Evolutionary conservation across 1,284 basidiomycete species (phyloP).

Genomic region (Pascua sp.): DNA sequence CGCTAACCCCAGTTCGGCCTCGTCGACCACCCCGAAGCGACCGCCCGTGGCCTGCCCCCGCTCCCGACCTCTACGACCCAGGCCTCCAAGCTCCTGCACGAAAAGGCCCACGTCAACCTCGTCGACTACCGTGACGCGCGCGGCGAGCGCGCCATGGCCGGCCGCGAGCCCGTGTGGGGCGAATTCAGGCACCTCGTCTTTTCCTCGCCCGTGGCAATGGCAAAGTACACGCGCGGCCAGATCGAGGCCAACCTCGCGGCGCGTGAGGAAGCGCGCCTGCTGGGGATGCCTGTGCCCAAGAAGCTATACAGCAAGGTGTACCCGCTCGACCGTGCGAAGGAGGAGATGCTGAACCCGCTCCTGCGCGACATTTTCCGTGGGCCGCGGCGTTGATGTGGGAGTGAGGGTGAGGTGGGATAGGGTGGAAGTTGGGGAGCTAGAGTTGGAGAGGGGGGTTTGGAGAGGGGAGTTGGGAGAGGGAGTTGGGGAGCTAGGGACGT

Average conservation of each 20-base stretch:
- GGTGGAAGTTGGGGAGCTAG: not conserved
- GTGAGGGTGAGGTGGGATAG: not conserved
- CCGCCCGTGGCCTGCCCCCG: slow-evolving; percentile 12
- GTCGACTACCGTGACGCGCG: slow-evolving; percentile 36
- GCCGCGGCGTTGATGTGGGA: not conserved
- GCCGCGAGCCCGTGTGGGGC: not conserved
- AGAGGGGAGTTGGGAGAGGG: too few relatives aligned
- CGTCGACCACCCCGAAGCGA: slow-evolving; percentile 15
- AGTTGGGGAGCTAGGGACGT: too few relatives aligned
- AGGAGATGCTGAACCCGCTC: not conserved
- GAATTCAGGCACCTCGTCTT: not conserved
- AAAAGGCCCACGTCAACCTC: slow-evolving; percentile 39
- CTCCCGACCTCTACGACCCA: slow-evolving; percentile 32
- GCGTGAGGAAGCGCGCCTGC: too few relatives aligned
- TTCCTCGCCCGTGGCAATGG: not conserved
- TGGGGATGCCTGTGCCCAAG: too few relatives aligned
- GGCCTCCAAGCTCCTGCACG: slow-evolving; percentile 30
- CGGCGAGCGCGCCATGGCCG: slow-evolving; percentile 3
- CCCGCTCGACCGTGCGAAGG: not conserved
- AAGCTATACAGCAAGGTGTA: not conserved
- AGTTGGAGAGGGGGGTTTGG: not conserved
- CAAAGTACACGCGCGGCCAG: not conserved
- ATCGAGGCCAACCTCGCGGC: not conserved
- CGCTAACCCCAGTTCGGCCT: slow-evolving; percentile 24
- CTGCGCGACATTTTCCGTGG: not conserved